These are phyloP conservation scores for Fusarium heterosporum DNA, from an alignment of 2,329 filamentous ascomycete species.

Conservation along the genomic window DNA sequence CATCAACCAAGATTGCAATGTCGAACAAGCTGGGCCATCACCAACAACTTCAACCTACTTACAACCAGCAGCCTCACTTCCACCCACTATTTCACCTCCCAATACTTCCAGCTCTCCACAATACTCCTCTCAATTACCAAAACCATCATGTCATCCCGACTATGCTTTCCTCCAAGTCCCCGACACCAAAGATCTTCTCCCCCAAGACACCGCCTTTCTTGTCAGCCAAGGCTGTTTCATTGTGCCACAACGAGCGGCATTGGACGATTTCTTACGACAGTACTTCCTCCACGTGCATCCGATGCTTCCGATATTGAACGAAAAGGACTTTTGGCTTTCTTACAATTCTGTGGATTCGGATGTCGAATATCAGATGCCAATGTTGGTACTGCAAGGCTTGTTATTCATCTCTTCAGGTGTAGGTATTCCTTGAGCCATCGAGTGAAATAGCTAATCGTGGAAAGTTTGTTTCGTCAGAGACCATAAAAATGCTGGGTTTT, in stretches of 20 bases:
- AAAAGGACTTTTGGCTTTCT: constrained; percentile 43
- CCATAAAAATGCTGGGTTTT: constrained; percentile 38
- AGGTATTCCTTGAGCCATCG: neutral
- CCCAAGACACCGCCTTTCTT: constrained; percentile 44
- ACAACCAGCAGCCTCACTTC: neutral
- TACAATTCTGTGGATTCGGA: constrained; percentile 34
- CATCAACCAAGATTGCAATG: neutral
- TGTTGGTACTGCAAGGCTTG: constrained; percentile 41
- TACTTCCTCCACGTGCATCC: constrained; percentile 49
- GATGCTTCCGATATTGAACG: constrained; percentile 45
- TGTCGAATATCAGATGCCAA: constrained; percentile 29
- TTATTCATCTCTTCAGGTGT: constrained; percentile 42
- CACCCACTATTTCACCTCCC: neutral
- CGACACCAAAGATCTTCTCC: constrained; percentile 35
- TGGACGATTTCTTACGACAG: constrained; percentile 47
- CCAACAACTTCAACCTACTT: neutral
- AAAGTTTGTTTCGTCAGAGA: constrained; percentile 39
- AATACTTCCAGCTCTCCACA: neutral
- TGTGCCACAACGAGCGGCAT: constrained; percentile 36
- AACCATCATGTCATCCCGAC: constrained; percentile 30
- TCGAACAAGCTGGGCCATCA: neutral
- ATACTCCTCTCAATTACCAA: neutral
- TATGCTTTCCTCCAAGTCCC: constrained; percentile 43
- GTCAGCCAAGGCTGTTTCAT: constrained; percentile 45
- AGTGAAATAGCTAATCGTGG: neutral